phyloP scores from a whole-genome alignment of 768 basidiomycete genomes.

The Agaricus bisporus region DNA sequence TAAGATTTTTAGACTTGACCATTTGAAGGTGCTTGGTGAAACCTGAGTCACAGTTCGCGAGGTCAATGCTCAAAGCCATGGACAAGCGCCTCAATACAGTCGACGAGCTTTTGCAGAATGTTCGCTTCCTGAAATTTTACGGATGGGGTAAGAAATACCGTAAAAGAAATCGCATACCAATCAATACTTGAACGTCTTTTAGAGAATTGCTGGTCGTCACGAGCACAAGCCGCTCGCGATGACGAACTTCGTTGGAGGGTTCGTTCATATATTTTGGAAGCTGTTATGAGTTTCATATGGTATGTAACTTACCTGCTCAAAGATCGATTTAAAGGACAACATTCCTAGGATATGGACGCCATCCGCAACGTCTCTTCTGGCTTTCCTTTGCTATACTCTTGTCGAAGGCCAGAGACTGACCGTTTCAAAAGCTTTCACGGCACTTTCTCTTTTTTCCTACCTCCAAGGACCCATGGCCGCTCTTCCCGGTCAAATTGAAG shows the following conservation, averaged over 20 bases:
- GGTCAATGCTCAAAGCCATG: constrained; percentile 53
- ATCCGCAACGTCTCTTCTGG: constrained; percentile 55
- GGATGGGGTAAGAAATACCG: constrained; percentile 53
- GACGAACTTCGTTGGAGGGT: constrained; percentile 64
- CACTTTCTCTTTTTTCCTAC: constrained; percentile 70
- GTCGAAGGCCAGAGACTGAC: constrained; percentile 61
- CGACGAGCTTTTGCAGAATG: constrained; percentile 72
- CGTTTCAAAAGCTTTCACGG: constrained; percentile 76
- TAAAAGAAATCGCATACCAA: background rate
- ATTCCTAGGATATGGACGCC: constrained; percentile 64
- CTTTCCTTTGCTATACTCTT: constrained; percentile 64
- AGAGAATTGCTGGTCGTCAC: constrained; percentile 58
- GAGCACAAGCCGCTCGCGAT: constrained; percentile 48
- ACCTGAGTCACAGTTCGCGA: constrained; percentile 40
- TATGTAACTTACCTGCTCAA: constrained; percentile 15
- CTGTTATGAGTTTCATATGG: constrained; percentile 66
- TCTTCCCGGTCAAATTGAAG: constrained; percentile 58
- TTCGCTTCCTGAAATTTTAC: constrained; percentile 69
- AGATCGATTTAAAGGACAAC: background rate
- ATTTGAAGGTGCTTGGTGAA: background rate
- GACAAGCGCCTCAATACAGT: constrained; percentile 67
- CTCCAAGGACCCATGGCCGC: constrained; percentile 63
- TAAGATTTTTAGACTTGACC: constrained; percentile 22
- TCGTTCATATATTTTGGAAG: constrained; percentile 54
- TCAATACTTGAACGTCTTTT: background rate